A percentile compares a stretch with the other conserved stretches of the same genome.
Evolutionary conservation across 345 rosid genomes (phyloP).

Genomic region (Zanthoxylum bungeanum): DNA sequence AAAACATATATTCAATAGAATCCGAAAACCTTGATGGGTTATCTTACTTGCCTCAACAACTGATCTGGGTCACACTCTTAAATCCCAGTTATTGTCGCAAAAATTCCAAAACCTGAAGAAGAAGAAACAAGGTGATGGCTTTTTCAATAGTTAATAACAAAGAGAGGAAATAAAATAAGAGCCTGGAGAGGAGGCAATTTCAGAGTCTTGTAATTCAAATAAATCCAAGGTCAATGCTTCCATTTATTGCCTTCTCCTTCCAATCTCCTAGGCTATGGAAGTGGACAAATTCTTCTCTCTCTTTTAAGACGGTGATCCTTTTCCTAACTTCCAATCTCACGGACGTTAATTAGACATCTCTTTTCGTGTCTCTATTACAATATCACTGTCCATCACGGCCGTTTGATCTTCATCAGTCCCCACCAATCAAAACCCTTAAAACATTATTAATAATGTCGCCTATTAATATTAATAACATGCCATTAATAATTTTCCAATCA

Average conservation of each 20-base stretch:
- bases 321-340: constrained; percentile 5
- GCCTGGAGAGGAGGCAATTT: constrained; percentile 33
- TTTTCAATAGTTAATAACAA: constrained; percentile 9
- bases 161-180: constrained; percentile 22
- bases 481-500: too few relatives aligned
- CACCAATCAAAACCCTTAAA: neutral
- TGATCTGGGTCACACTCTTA: constrained; percentile 42
- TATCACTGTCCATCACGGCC: neutral
- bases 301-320: constrained; percentile 4
- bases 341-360: constrained; percentile 9
- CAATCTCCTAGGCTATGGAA: constrained; percentile 39
- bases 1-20: constrained; percentile 10
- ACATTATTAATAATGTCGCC: neutral
- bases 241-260: constrained; percentile 47
- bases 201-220: constrained; percentile 38
- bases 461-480: too few relatives aligned
- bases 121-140: constrained; percentile 11
- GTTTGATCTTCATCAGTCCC: neutral
- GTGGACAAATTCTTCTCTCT: constrained; percentile 33
- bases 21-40: constrained; percentile 24
- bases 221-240: constrained; percentile 70
- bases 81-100: constrained; percentile 9
- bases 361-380: neutral
- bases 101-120: constrained; percentile 14
- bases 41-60: constrained; percentile 40